Evolutionary conservation across 192 early-diverging fungal genomes (phyloP).

Genomic region (Backusella liffmaniae): DNA sequence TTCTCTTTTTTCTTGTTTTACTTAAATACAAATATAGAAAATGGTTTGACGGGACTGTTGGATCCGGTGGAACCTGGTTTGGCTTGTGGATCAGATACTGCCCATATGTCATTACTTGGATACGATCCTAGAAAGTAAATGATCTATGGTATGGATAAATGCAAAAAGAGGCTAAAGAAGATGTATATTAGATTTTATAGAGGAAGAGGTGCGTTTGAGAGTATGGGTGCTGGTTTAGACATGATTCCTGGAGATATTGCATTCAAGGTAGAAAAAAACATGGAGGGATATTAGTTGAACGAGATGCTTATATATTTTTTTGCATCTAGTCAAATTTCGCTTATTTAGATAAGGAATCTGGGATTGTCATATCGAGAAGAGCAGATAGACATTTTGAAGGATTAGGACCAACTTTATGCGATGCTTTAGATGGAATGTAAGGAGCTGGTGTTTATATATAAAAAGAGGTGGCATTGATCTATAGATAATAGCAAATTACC

Average conservation of each 20-base stretch:
- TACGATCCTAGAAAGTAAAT: constrained; percentile 34
- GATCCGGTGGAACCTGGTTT: constrained; percentile 39
- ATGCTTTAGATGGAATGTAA: constrained; percentile 32
- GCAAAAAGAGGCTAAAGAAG: neutral
- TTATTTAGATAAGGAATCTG: constrained; percentile 22
- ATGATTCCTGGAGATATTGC: constrained; percentile 41
- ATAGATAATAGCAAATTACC: constrained; percentile 24
- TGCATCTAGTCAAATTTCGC: constrained; percentile 31
- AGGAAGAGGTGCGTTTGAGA: constrained; percentile 38
- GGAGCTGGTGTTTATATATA: neutral
- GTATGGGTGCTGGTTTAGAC: constrained; percentile 35
- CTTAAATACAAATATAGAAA: constrained; percentile 12
- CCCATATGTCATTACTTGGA: constrained; percentile 34
- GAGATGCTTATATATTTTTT: neutral
- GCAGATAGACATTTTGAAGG: constrained; percentile 38
- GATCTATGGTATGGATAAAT: neutral
- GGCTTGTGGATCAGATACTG: constrained; percentile 39
- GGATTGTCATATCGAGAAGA: constrained; percentile 28
- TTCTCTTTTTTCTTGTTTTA: neutral
- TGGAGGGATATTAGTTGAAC: too few species aligned
- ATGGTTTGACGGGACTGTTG: constrained; percentile 30
- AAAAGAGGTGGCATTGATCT: neutral
- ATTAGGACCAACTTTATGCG: constrained; percentile 29
- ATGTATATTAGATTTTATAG: constrained; percentile 23
- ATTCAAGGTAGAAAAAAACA: constrained; percentile 21